Evolutionary conservation across 768 basidiomycete species (phyloP).

Genomic region (Kwoniella dejecticola): DNA sequence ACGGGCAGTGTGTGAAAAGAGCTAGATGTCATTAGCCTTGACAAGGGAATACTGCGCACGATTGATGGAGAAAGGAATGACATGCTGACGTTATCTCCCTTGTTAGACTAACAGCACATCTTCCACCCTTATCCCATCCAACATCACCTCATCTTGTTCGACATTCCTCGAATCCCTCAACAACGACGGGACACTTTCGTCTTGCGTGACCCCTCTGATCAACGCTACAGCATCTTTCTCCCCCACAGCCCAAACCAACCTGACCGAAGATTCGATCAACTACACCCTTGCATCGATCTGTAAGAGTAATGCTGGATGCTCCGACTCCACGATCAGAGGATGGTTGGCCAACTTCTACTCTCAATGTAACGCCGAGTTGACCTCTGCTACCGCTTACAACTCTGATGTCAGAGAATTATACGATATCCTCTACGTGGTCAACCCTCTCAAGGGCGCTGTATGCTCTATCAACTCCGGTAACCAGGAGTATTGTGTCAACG

Average conservation of each 20-base stretch:
- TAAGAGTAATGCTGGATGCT: slow-evolving; percentile 58
- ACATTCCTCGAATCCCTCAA: slow-evolving; percentile 69
- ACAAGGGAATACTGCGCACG: too few species aligned
- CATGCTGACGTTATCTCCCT: background rate
- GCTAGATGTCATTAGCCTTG: too few species aligned
- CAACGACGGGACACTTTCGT: slow-evolving; percentile 61
- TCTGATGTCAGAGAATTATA: slow-evolving; percentile 66
- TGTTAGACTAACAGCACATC: slow-evolving; percentile 9
- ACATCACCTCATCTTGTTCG: slow-evolving; percentile 60
- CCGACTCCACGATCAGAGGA: slow-evolving; percentile 61
- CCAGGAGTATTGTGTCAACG: slow-evolving; percentile 66
- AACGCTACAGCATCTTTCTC: slow-evolving; percentile 64
- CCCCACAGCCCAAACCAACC: slow-evolving; percentile 54
- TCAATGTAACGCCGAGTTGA: slow-evolving; percentile 73
- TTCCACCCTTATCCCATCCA: slow-evolving; percentile 67
- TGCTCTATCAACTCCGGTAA: slow-evolving; percentile 75
- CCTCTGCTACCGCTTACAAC: slow-evolving; percentile 53
- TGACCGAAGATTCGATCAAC: slow-evolving; percentile 55
- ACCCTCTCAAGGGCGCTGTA: slow-evolving; percentile 67
- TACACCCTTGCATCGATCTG: slow-evolving; percentile 62
- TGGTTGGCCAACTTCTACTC: slow-evolving; percentile 71
- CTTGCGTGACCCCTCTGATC: slow-evolving; percentile 57
- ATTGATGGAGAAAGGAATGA: background rate
- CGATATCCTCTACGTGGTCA: slow-evolving; percentile 74
- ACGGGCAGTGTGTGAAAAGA: too few species aligned